Evolutionary conservation across 78 protist genomes (phyloP), one percentile per base, ranked within the genome.

Genomic region (Blattamonas nauphoetae): DNA sequence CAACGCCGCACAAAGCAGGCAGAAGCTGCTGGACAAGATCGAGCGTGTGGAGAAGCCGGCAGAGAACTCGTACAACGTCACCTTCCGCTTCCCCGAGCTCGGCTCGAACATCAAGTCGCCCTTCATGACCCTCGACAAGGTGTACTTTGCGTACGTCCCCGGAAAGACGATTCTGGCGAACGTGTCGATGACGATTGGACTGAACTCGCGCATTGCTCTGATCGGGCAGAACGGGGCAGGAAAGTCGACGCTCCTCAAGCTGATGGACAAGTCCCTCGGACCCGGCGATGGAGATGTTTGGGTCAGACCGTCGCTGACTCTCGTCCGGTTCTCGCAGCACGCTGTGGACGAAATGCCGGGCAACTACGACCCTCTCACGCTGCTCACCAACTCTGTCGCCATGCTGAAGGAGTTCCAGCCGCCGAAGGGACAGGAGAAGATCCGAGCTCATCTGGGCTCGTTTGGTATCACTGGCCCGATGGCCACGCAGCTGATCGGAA

Each of bases 191-290:
- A 92, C 93, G 11, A 80, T 95, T 41, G 96, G 92, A 85, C 64
- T 92, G 1, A 93, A 92, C 81, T 85, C 95, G 2, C 90, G 96
- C 64, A 84, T 97, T 45, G 96, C 97, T 3, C 78, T 96, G 6
- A 95, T 96, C 34, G 99, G 99, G 2, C 95, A 95, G 45, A 97
- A 97, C 88, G 99, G 99, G 2, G 95, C 93, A 35, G 98, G 98
- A 41, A 91, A 91, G 88, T 85, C 89, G 2, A 96, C 99, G 0
- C 91, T 97, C 42, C 78, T 96, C 77, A 95, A 97, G 89, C 84
- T 97, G 43, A 94, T 97, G 93, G 33, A 29, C 78, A 94, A 90
- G 29, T 96, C 94, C 41, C 86, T 96, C 41, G n/a, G 55, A 45
- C 95, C 97, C 33, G 83, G 93, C 45, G 45, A 81, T 1, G 98